A percentile compares a stretch with the other conserved stretches of the same genome.
These are phyloP conservation scores for Tulasnella sp. DNA, from an alignment of 768 basidiomycete genomes.

Conservation along the genomic window DNA sequence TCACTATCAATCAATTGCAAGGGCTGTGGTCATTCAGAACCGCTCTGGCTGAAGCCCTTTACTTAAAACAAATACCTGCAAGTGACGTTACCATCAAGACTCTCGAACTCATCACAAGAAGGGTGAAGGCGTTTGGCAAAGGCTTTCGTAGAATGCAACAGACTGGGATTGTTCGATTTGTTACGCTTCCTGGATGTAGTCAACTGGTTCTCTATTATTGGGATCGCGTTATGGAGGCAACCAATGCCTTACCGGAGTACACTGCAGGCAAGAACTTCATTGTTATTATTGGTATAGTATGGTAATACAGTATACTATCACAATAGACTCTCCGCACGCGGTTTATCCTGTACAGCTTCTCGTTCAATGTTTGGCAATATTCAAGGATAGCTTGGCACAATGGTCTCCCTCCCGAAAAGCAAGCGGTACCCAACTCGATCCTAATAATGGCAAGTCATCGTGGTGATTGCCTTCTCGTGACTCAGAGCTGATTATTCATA, in stretches of 20 bases:
- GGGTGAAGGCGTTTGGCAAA: slow-evolving; percentile 62
- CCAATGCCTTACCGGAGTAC: slow-evolving; percentile 36
- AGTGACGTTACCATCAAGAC: slow-evolving; percentile 33
- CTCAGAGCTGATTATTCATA: slow-evolving; percentile 1
- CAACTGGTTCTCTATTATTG: slow-evolving; percentile 69
- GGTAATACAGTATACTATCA: not conserved
- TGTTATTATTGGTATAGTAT: not conserved
- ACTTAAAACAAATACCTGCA: slow-evolving; percentile 22
- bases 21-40: slow-evolving; percentile 46
- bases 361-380: slow-evolving; percentile 74
- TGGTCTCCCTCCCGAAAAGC: slow-evolving; percentile 58
- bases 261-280: slow-evolving; percentile 40
- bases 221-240: slow-evolving; percentile 65
- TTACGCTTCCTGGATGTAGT: slow-evolving; percentile 46
- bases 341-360: slow-evolving; percentile 67
- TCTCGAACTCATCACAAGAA: slow-evolving; percentile 49
- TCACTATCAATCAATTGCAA: slow-evolving; percentile 44
- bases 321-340: slow-evolving; percentile 45
- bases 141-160: slow-evolving; percentile 60
- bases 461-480: not conserved
- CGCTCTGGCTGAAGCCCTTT: slow-evolving; percentile 35
- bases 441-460: not conserved
- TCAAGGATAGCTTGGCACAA: slow-evolving; percentile 67
- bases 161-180: slow-evolving; percentile 44
- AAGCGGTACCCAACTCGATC: not conserved